These are phyloP conservation scores for Achlya hypogyna DNA, from an alignment of 352 stramenopile species.

Conservation along the genomic window DNA sequence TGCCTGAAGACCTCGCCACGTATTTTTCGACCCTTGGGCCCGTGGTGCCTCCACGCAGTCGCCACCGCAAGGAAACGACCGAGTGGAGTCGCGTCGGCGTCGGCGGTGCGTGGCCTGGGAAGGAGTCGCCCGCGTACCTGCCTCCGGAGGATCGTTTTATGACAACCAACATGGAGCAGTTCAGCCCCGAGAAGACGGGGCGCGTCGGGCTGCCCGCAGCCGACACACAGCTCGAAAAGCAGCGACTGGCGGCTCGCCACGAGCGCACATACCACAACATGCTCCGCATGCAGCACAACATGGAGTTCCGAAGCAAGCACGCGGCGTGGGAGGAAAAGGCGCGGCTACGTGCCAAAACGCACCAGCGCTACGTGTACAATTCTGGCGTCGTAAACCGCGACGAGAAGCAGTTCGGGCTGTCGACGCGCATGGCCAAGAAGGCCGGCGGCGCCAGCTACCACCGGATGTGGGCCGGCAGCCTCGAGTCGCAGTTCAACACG, in stretches of 20 bases:
- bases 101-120: constrained; percentile 43
- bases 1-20: not conserved
- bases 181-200: constrained; percentile 33
- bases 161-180: constrained; percentile 41
- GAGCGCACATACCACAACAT: constrained; percentile 31
- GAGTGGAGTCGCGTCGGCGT: constrained; percentile 75
- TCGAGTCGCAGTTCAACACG: constrained; percentile 64
- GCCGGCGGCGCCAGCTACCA: constrained; percentile 55
- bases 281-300: constrained; percentile 17
- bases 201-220: constrained; percentile 33
- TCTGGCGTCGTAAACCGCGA: constrained; percentile 53
- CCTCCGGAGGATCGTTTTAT: constrained; percentile 38
- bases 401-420: constrained; percentile 35
- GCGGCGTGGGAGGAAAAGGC: constrained; percentile 18
- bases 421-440: constrained; percentile 55
- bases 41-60: constrained; percentile 19
- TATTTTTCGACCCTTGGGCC: constrained; percentile 26
- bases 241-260: constrained; percentile 31
- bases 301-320: not conserved
- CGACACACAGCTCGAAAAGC: constrained; percentile 29
- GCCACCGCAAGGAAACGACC: constrained; percentile 42
- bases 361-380: constrained; percentile 45
- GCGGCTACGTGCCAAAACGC: constrained; percentile 20
- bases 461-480: constrained; percentile 73
- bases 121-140: constrained; percentile 39